Base-by-base conservation (phyloP, 495 filamentous ascomycete species). In the Echria macrotheca region DNA sequence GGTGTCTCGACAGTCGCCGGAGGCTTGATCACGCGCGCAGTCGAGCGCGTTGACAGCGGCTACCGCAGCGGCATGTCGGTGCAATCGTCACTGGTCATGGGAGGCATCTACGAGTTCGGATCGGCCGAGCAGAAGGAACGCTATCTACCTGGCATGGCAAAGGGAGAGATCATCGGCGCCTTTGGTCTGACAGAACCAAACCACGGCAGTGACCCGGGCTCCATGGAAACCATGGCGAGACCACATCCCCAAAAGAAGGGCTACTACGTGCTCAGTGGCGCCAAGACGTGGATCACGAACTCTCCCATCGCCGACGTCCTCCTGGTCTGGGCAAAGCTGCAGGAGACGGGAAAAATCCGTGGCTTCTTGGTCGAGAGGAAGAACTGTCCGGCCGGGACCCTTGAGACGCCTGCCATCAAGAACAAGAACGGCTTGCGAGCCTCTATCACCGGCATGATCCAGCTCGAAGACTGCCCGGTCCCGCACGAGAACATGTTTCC, bases 271-370 rank as follows among this genome's bases (percentile, higher is more conserved):
- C 69, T 98, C 25, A 85, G 79, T 33, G 93, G 93, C 2, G 74
- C 87, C 33, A 98, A 98, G 76, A 97, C 94, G 0, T 98, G 93
- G 93, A 98, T 98, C 59, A 97, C 93, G 35, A 98, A 97, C 72
- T 91, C 87, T 9, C 93, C 93, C 22, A 96, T 97, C 53, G 80
- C 90, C 4, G 91, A 98, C 58, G 70, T 98, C 10, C 69, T 96
- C 44, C 68, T 98, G 42, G 86, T 98, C 6, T 98, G 93, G 93
- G 93, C 91, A 4, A 96, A 96, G 70, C 72, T 94, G 32, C 79
- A 93, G 51, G 81, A 79, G 39, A 94, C 87, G 12, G 90, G 90
- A 31, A 96, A 95, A 72, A 97, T 98, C 61, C 81, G 85, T n/a
- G 93, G 93, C 0, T 98, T 97, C 60, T 68, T 95, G 36, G 77